A percentile compares a stretch with the other conserved stretches of the same genome.
Conservation (phyloP, 2,329 filamentous ascomycete genomes). For the Didymella keratinophila region DNA sequence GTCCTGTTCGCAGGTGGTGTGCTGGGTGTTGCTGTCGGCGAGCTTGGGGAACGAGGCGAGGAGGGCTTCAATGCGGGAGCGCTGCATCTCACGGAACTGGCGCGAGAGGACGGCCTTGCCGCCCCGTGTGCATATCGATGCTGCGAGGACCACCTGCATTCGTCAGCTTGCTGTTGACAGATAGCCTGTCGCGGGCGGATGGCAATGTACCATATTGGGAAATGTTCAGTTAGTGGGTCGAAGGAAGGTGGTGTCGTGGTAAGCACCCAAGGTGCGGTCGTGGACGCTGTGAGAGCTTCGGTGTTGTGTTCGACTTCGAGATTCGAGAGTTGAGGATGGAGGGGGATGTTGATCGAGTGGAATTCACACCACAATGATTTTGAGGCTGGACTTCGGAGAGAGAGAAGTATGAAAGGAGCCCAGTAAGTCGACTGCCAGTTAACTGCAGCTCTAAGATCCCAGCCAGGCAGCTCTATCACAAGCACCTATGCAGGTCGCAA, state of each 20-base stretch:
- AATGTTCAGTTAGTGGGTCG: slow-evolving; percentile 18
- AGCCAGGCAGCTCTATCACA: slow-evolving; percentile 16
- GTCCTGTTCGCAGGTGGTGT: slow-evolving; percentile 98
- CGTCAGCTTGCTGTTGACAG: slow-evolving; percentile 32
- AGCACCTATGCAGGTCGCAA: slow-evolving; percentile 22
- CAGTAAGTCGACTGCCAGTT: neutral
- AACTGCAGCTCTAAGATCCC: slow-evolving; percentile 1
- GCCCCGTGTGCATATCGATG: slow-evolving; percentile 97
- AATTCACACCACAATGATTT: slow-evolving; percentile 2
- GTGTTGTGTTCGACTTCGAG: slow-evolving; percentile 7
- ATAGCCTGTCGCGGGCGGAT: neutral
- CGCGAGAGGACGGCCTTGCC: slow-evolving; percentile 98
- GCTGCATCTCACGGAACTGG: slow-evolving; percentile 96
- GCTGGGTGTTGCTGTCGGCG: slow-evolving; percentile 92
- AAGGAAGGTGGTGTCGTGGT: neutral
- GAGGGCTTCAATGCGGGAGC: slow-evolving; percentile 94
- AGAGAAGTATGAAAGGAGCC: neutral
- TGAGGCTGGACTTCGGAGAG: neutral
- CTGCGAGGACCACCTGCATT: slow-evolving; percentile 90
- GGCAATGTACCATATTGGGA: slow-evolving; percentile 41
- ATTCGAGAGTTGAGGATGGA: slow-evolving; percentile 21
- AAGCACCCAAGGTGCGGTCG: neutral
- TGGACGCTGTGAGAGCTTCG: slow-evolving; percentile 8
- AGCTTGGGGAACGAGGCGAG: slow-evolving; percentile 98
- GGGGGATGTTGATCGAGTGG: slow-evolving; percentile 13